A percentile compares a stretch with the other conserved stretches of the same genome.
Evolutionary conservation across 768 basidiomycete species (phyloP).

Genomic region (Rhodocollybia butyracea): DNA sequence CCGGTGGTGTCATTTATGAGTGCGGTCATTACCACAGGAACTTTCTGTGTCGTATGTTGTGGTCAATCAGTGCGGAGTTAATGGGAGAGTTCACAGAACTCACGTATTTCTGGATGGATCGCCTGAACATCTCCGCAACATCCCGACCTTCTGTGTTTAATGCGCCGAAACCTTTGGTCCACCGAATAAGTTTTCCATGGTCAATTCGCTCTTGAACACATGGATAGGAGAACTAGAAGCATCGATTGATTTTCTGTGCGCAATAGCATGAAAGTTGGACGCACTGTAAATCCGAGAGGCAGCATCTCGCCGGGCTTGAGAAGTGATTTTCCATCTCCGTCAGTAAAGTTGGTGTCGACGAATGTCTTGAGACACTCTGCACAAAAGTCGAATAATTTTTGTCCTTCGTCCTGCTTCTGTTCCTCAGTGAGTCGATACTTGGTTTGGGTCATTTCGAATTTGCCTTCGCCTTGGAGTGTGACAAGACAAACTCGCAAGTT

Average conservation of each 20-base stretch:
- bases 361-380: conserved; percentile 91
- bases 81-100: conserved; percentile 22
- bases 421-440: conserved; percentile 97
- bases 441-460: conserved; percentile 96
- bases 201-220: conserved; percentile 95
- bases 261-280: conserved; percentile 27
- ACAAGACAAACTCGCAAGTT: conserved; percentile 99
- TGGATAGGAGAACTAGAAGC: conserved; percentile 84
- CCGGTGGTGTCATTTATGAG: conserved; percentile 98
- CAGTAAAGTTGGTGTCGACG: conserved; percentile 66
- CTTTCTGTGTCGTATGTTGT: conserved; percentile 46
- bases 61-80: too few relatives aligned
- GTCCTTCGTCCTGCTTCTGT: conserved; percentile 97
- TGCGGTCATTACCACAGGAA: conserved; percentile 82
- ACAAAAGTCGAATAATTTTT: conserved; percentile 95
- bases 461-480: conserved; percentile 85
- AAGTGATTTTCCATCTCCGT: conserved; percentile 43
- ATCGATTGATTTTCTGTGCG: not conserved
- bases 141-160: conserved; percentile 89
- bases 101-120: conserved; percentile 75
- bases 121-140: conserved; percentile 90
- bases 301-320: conserved; percentile 54
- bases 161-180: conserved; percentile 99
- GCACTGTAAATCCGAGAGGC: conserved; percentile 90
- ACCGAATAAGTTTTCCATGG: conserved; percentile 90